These are phyloP conservation scores for Ocimum tenuiflorum DNA, from an alignment of 257 asterid genomes.

Conservation along the genomic window DNA sequence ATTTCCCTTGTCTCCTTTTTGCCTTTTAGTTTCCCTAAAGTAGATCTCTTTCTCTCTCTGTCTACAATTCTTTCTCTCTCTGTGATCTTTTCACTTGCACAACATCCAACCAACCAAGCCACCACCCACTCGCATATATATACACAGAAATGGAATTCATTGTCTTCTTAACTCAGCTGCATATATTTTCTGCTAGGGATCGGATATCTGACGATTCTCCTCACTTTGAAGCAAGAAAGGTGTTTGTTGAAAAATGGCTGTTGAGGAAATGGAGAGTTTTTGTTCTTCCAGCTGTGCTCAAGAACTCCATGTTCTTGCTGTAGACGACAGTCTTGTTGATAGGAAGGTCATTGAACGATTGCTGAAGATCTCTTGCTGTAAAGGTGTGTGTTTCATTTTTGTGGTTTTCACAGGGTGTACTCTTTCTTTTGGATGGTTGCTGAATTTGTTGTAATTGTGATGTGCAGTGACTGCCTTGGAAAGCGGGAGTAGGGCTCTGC, in stretches of 20 bases:
- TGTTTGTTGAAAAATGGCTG: slow-evolving; percentile 10
- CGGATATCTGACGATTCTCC: neutral
- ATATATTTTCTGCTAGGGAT: neutral
- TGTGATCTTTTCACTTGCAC: slow-evolving; percentile 34
- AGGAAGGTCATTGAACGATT: slow-evolving; percentile 63
- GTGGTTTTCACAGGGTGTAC: neutral
- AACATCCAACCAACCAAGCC: slow-evolving; percentile 9
- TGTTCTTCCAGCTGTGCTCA: slow-evolving; percentile 31
- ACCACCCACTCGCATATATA: slow-evolving; percentile 11
- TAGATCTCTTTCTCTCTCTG: slow-evolving; percentile 45
- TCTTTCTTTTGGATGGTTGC: neutral
- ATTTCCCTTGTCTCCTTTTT: slow-evolving; percentile 44
- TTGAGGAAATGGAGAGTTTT: slow-evolving; percentile 28
- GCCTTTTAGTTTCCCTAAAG: slow-evolving; percentile 46
- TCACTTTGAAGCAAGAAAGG: neutral
- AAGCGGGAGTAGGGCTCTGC: slow-evolving; percentile 83
- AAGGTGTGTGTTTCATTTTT: slow-evolving; percentile 31
- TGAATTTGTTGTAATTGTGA: neutral
- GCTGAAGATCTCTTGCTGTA: slow-evolving; percentile 66
- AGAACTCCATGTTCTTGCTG: slow-evolving; percentile 80
- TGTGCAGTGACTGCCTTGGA: slow-evolving; percentile 81
- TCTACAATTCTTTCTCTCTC: slow-evolving; percentile 46
- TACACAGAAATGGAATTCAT: neutral
- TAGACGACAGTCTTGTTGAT: slow-evolving; percentile 70
- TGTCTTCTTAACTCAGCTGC: too few species aligned